A percentile compares a stretch with the other conserved stretches of the same genome.
These are phyloP conservation scores for Erigeron canadensis DNA, from an alignment of 129 eudicot genomes.

Conservation along the genomic window DNA sequence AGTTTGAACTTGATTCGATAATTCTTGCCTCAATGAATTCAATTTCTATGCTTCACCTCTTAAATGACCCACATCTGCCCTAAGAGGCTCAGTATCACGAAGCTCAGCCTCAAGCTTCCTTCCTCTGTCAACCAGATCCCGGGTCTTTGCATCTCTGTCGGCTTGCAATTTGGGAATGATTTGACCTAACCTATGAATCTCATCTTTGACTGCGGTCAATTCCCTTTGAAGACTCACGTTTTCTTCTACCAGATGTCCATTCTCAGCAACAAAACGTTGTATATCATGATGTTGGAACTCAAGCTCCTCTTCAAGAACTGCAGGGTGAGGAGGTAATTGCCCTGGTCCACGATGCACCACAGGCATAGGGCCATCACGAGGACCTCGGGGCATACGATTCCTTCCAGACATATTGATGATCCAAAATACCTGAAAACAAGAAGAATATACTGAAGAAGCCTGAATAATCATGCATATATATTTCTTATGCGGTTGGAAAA, in stretches of 20 bases:
- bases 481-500: neutral
- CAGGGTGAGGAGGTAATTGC: constrained; percentile 65
- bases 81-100: constrained; percentile 60
- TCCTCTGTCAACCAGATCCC: constrained; percentile 72
- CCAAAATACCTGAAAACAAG: constrained; percentile 16
- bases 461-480: neutral
- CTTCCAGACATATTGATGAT: constrained; percentile 64
- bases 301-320: constrained; percentile 74
- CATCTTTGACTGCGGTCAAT: constrained; percentile 62
- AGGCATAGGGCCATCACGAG: constrained; percentile 53
- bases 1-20: constrained; percentile 55
- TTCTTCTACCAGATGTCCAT: constrained; percentile 68
- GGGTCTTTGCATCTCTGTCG: constrained; percentile 58
- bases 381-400: constrained; percentile 57
- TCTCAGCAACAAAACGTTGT: constrained; percentile 61
- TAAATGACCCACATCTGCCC: constrained; percentile 58
- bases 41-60: constrained; percentile 71
- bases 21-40: constrained; percentile 50
- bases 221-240: constrained; percentile 77
- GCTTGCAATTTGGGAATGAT: constrained; percentile 68
- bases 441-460: neutral
- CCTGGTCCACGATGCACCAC: constrained; percentile 48
- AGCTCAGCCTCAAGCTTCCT: constrained; percentile 84
- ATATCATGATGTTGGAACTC: constrained; percentile 79
- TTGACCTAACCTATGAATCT: constrained; percentile 67